These are phyloP conservation scores for Hypericum perforatum DNA, from an alignment of 345 rosid genomes.

Conservation along the genomic window DNA sequence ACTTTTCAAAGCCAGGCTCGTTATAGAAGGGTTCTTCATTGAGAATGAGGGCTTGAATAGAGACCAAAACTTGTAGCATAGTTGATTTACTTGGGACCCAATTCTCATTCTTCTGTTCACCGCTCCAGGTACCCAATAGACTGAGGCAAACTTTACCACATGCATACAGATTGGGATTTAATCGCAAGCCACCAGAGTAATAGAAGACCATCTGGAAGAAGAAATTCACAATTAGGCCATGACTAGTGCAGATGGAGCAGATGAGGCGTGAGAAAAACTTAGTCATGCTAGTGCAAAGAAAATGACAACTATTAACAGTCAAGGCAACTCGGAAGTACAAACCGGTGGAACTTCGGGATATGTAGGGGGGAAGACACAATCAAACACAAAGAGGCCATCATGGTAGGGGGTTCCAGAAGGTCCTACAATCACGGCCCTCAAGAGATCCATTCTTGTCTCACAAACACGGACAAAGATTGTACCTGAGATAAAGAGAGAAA, in stretches of 20 bases:
- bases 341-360: conserved; percentile 49
- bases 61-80: conserved; percentile 58
- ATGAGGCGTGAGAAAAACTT: too few relatives aligned
- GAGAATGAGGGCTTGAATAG: conserved; percentile 47
- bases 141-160: conserved; percentile 62
- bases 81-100: conserved; percentile 48
- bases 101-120: conserved; percentile 29
- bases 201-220: conserved; percentile 38
- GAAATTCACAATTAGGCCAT: conserved; percentile 9
- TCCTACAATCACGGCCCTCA: conserved; percentile 48
- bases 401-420: conserved; percentile 59
- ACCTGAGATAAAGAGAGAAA: conserved; percentile 16
- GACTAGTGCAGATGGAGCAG: background rate
- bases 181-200: conserved; percentile 54
- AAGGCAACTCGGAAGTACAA: conserved; percentile 7
- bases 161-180: conserved; percentile 48
- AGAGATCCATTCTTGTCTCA: conserved; percentile 46
- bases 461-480: conserved; percentile 46
- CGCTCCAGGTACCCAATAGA: conserved; percentile 58
- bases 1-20: conserved; percentile 45
- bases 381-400: conserved; percentile 58
- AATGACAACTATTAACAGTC: too few relatives aligned
- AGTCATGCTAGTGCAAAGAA: too few relatives aligned
- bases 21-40: conserved; percentile 45
- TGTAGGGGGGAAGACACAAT: conserved; percentile 41